These are phyloP conservation scores for Trichophyton benhamiae DNA, from an alignment of 2,329 filamentous ascomycete genomes.

Conservation along the genomic window DNA sequence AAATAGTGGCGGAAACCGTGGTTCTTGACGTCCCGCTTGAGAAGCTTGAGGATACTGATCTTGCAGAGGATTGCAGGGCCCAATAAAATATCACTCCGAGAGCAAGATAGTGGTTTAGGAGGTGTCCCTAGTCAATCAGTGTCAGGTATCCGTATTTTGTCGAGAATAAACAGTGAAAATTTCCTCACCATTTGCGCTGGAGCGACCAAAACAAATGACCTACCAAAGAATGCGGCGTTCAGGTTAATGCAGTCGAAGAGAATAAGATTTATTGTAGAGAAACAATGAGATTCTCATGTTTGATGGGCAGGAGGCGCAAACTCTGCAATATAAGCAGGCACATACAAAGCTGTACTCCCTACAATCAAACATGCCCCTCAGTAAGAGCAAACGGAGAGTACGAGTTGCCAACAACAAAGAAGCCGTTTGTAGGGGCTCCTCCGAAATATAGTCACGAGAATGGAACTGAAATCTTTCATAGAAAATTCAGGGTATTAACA, in stretches of 20 bases:
- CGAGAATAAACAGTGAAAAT: not conserved
- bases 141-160: not conserved
- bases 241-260: not conserved
- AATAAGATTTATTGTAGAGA: not conserved
- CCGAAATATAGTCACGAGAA: too few species aligned
- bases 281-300: not conserved
- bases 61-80: not conserved
- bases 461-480: not conserved
- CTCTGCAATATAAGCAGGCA: not conserved
- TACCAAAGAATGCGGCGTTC: not conserved
- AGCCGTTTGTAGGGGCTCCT: too few species aligned
- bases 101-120: not conserved
- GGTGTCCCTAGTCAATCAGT: not conserved
- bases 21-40: not conserved
- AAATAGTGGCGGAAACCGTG: not conserved
- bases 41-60: not conserved
- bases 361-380: too few species aligned
- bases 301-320: not conserved
- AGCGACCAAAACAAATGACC: not conserved
- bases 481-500: not conserved
- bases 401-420: too few species aligned
- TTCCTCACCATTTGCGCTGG: not conserved
- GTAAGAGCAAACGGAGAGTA: too few species aligned
- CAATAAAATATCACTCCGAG: not conserved
- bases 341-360: too few species aligned